phyloP scores from a whole-genome alignment of 306 rosid species.

The Albizia julibrissin region DNA sequence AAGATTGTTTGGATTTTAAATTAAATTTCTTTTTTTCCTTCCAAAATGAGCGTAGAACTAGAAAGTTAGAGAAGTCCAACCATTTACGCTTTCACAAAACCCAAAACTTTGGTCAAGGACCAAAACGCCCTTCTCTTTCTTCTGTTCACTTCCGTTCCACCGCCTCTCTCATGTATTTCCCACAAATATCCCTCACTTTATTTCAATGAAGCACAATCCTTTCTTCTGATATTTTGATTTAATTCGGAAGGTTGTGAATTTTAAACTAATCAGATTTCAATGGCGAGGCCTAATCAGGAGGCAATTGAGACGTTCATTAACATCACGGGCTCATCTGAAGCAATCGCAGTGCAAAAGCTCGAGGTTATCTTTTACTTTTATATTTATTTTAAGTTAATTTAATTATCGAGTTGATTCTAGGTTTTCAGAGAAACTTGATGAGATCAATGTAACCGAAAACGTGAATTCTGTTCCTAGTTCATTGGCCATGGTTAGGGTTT shows the following conservation, averaged over 20 bases:
- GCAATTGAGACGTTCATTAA: slow-evolving; percentile 75
- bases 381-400: neutral
- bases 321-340: slow-evolving; percentile 73
- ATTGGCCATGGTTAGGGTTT: slow-evolving; percentile 29
- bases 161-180: neutral
- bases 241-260: neutral
- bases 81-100: slow-evolving; percentile 6
- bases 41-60: neutral
- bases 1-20: too few species aligned
- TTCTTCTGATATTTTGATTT: neutral
- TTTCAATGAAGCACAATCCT: neutral
- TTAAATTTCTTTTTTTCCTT: too few species aligned
- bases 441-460: neutral
- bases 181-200: slow-evolving; percentile 23
- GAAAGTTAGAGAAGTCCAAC: neutral
- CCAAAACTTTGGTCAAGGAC: neutral
- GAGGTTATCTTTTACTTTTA: slow-evolving; percentile 41
- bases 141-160: neutral
- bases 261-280: slow-evolving; percentile 42
- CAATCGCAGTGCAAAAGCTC: slow-evolving; percentile 65
- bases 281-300: slow-evolving; percentile 84
- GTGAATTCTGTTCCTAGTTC: neutral
- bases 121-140: slow-evolving; percentile 6
- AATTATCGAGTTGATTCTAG: neutral
- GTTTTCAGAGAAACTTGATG: slow-evolving; percentile 6